These are phyloP conservation scores for Prunus mongolica DNA, from an alignment of 306 rosid species.

Conservation along the genomic window DNA sequence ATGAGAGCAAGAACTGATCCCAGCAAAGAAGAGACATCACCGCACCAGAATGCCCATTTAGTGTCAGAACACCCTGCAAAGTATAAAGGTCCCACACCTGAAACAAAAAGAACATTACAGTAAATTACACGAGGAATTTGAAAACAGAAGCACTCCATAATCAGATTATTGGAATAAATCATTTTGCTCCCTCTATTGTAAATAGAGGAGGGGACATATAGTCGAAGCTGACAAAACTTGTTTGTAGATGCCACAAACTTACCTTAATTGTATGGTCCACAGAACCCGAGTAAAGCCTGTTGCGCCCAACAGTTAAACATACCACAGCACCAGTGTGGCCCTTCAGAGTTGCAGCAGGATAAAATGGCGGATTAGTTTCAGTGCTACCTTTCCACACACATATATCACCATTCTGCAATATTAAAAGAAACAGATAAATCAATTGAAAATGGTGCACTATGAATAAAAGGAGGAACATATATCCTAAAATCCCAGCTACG, in stretches of 20 bases:
- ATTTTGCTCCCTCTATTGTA: no score
- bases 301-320: constrained; percentile 27
- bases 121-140: background rate
- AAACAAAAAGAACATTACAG: background rate
- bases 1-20: constrained; percentile 24
- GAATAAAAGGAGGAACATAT: background rate
- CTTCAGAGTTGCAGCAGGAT: constrained; percentile 17
- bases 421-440: background rate
- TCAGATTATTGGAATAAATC: background rate
- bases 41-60: constrained; percentile 29
- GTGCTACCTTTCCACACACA: constrained; percentile 34
- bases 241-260: background rate
- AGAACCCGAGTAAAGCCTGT: constrained; percentile 38
- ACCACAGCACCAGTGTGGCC: constrained; percentile 30
- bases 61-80: constrained; percentile 35
- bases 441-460: background rate
- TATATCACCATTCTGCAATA: constrained; percentile 33
- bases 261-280: constrained; percentile 43
- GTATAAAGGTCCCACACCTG: constrained; percentile 49
- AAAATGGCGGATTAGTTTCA: constrained; percentile 27
- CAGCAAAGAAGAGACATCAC: constrained; percentile 51
- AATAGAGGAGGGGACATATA: no score
- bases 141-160: background rate
- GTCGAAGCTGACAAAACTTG: background rate
- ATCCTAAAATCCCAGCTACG: background rate